Evolutionary conservation across 2,329 filamentous ascomycete genomes (phyloP), one percentile per base, ranked within the genome.

Genomic region (Aschersonia sp.): DNA sequence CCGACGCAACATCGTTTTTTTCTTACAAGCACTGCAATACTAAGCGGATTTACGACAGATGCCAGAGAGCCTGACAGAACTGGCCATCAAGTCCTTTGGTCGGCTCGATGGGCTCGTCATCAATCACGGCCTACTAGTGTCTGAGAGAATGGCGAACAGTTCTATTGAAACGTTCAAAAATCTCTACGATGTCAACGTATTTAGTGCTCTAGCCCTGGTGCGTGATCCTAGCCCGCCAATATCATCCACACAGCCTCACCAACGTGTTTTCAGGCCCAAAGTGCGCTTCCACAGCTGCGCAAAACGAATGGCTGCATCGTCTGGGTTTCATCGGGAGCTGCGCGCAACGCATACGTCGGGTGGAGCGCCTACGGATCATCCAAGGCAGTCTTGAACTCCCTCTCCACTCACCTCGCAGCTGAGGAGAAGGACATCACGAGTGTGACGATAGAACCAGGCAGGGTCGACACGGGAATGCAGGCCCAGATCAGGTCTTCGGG

Each of bases 381-480:
- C 14, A 95, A 95, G 65, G 87, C 87, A 0, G 87, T 85, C 1
- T 61, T 92, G 57, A 94, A 94, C 62, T 86, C 90, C 55, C 67
- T 95, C 5, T 80, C 81, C 1, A 66, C 74, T 42, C 87, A 89
- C 37, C 64, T 96, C 37, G 78, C 78, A 0, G 72, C 73, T 1
- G 89, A 96, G 60, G 89, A 95, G 62, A 79, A 83, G 1, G 72
- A 81, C 11, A 79, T 95, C 43, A 85, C 77, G 0, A 81, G 78
- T 10, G 66, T 95, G 0, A 73, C 85, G 0, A 69, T 96, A 35
- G 73, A 81, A 4, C 89, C 89, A 0, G 89, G 89, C 2, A 79
- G 85, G 43, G 83, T 94, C 6, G 85, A 95, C 59, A 96, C 89
- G 0, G 83, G 83, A 46, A 96, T 96, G 89, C 89, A 95, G 62